phyloP scores from a whole-genome alignment of 257 asterid species.

The Dorcoceras hygrometricum region DNA sequence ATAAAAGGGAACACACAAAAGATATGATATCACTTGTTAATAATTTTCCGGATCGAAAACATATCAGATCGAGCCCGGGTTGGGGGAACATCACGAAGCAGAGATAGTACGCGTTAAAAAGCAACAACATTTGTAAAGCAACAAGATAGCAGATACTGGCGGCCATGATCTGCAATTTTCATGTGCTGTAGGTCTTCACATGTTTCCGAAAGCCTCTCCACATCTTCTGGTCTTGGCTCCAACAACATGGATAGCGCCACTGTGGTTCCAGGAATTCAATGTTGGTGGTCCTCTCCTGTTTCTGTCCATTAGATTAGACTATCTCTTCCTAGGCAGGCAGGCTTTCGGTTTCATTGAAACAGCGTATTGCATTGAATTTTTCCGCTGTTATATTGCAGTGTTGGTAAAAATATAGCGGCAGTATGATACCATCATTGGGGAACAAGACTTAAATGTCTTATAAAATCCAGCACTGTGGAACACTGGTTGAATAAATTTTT shows the following conservation, averaged over 20 bases:
- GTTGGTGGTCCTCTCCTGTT: background rate
- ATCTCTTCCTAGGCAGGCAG: background rate
- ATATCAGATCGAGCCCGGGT: too few relatives aligned
- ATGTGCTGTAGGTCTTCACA: background rate
- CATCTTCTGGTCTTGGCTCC: background rate
- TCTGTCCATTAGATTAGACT: background rate
- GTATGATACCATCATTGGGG: background rate
- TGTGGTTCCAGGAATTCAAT: background rate
- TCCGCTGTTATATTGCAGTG: background rate
- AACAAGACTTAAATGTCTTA: background rate
- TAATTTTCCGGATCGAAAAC: too few relatives aligned
- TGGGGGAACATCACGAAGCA: too few relatives aligned
- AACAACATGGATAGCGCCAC: background rate
- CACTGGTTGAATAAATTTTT: too few relatives aligned
- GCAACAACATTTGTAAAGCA: too few relatives aligned
- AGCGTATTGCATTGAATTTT: background rate
- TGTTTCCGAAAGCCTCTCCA: background rate
- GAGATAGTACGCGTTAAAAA: too few relatives aligned
- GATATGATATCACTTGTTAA: too few relatives aligned
- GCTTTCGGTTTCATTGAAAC: background rate
- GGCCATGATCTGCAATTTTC: too few relatives aligned
- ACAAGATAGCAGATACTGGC: too few relatives aligned
- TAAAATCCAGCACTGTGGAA: too few relatives aligned
- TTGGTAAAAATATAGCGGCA: too few relatives aligned
- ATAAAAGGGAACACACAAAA: too few relatives aligned